These are phyloP conservation scores for Aspergillus brasiliensis DNA, from an alignment of 2,329 filamentous ascomycete genomes.

Conservation along the genomic window DNA sequence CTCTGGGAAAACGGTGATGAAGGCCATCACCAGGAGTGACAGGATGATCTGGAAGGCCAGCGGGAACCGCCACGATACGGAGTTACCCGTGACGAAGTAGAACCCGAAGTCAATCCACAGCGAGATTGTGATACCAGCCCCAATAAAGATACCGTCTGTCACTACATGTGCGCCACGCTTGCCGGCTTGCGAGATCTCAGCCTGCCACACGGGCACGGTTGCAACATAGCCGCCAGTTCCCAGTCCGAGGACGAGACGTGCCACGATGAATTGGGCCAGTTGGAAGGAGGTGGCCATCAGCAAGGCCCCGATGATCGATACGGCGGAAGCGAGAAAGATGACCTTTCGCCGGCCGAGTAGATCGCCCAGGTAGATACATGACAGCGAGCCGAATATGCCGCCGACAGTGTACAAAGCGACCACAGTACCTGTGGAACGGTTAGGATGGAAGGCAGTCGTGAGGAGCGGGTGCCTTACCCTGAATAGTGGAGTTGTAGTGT, in stretches of 20 bases:
- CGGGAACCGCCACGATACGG: conserved; percentile 49
- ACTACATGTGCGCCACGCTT: conserved; percentile 55
- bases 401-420: conserved; percentile 51
- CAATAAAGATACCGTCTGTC: conserved; percentile 53
- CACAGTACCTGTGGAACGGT: conserved; percentile 32
- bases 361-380: conserved; percentile 50
- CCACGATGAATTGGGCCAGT: conserved; percentile 49
- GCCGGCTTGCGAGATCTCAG: conserved; percentile 37
- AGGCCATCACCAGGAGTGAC: conserved; percentile 32
- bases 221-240: conserved; percentile 49
- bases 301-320: conserved; percentile 48
- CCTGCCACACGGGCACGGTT: conserved; percentile 53
- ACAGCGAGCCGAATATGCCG: conserved; percentile 49
- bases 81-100: conserved; percentile 38
- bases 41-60: conserved; percentile 43
- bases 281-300: conserved; percentile 49
- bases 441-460: background rate
- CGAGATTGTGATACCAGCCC: conserved; percentile 48
- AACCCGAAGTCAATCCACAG: conserved; percentile 54
- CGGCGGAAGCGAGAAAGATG: conserved; percentile 42
- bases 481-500: conserved; percentile 46
- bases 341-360: conserved; percentile 46
- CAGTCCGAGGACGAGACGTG: conserved; percentile 46
- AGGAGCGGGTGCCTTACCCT: conserved; percentile 32
- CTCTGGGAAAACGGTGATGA: conserved; percentile 41